Base-by-base conservation (phyloP, 2,329 filamentous ascomycete species). In the Cordyceps militaris region DNA sequence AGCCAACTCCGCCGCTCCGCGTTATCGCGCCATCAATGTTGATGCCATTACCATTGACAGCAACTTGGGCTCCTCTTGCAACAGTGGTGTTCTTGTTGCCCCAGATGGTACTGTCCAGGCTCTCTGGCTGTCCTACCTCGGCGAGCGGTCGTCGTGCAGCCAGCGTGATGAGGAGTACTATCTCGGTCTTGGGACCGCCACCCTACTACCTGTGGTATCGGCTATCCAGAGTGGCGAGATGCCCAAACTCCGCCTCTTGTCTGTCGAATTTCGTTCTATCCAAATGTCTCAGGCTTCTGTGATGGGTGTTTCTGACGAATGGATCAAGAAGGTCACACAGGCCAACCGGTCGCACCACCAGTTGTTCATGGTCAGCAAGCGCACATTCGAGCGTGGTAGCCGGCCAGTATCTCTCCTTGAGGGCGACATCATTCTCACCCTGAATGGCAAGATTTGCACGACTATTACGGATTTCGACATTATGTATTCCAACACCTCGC, bases 1-100 rank as follows among this genome's bases (percentile, higher is more conserved):
- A 0, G 91, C 94, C 26, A 97, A 96, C 72, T 87, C 89, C 0
- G 85, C 91, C 1, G 93, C 94, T 7, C 94, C 94, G 5, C 82
- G 94, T 61, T 99, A 99, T 70, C 85, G 95, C 4, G 94, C 94
- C 21, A 89, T 96, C 66, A 97, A 99, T 65, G 84, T 97, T 11
- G 94, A 97, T 69, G 94, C 94, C 49, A 96, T 99, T 67, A 97
- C 93, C 0, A 91, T 99, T 28, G 94, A 99, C 69, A 97, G 93
- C 4, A 92, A 86, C 61, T 80, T 99, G 5, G 93, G 91, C 60
- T 86, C 87, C 1, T 91, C 96, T 67, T 97, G 94, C 68, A 93
- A 92, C 57, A 96, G 91, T 61, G 95, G 95, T 68, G 95, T 97
- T 1, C 81, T 99, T 38, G 85, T 97, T 14, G 85, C 89, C 3